Base-by-base conservation (phyloP, 1,139 yeast genomes). In the Entelexis sorbosivorans region DNA sequence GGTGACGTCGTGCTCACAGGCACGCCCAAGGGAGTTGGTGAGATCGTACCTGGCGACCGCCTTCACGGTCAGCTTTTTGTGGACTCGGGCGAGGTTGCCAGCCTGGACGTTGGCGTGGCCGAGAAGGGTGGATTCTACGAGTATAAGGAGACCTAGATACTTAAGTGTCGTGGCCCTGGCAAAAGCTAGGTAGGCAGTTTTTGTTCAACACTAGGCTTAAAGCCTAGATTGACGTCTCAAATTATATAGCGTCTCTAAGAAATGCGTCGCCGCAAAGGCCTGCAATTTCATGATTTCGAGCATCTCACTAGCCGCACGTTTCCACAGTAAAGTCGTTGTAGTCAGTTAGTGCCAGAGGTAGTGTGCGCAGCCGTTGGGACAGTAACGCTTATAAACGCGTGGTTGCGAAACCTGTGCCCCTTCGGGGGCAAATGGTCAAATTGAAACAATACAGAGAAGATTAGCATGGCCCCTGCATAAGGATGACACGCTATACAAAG, bases 381-480 rank as follows among this genome's bases (percentile, higher is more conserved):
- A 14, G 10, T 2, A 19, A 13, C 3, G 42, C 38, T 40, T 42
- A 48, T 48, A 48, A 19, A 38, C 19, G 7, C 32, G 6, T 14
- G 2, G 5, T 16, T 2, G 9, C 49, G 31, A 13, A 16, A 9
- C 3, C 42, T 24, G 1, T 57, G 58, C 48, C 63, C 72, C 72
- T 67, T 67, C 69, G 74, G 78, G 77, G 73, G 77, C 70, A 68
- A 68, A 47, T 74, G 74, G 79, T 75, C 79, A 75, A 75, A 72
- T 75, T 73, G 80, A 76, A 83, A 83, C 89, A 82, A 83, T 84
- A 84, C 94, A 84, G 94, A 84, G 94, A 84, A 83, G 93, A 84
- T 84, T 82, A 84, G 94, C 94, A 84, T 84, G 88, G 93, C 88
- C 93, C 93, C 88, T 84, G 94, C 93, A 84, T 84, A 84, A 84